Conservation (phyloP, 768 basidiomycete genomes). For the Albatrellus ellisii region DNA sequence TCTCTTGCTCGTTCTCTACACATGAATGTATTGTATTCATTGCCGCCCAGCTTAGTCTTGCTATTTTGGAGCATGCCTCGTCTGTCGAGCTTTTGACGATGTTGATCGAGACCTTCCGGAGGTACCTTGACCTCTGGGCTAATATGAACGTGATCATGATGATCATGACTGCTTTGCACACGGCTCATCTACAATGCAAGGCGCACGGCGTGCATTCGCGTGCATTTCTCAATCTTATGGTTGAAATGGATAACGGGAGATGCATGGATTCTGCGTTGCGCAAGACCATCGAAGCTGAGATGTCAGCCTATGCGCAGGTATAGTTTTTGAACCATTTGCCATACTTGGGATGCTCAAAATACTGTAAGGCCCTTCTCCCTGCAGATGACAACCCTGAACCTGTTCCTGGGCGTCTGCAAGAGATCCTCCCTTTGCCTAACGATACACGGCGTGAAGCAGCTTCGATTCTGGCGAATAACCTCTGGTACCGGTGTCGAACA, state of each 20-base stretch:
- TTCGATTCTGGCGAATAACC: slow-evolving; percentile 54
- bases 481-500: slow-evolving; percentile 76
- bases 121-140: slow-evolving; percentile 62
- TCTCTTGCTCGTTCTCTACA: too few relatives aligned
- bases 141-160: slow-evolving; percentile 52
- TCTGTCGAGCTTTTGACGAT: slow-evolving; percentile 41
- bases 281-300: slow-evolving; percentile 46
- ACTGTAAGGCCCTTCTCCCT: slow-evolving; percentile 27
- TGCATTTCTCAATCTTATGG: slow-evolving; percentile 44
- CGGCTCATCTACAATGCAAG: slow-evolving; percentile 51
- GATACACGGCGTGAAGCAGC: slow-evolving; percentile 48
- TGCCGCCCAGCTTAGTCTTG: slow-evolving; percentile 20
- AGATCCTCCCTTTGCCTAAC: slow-evolving; percentile 53
- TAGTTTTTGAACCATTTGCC: slow-evolving; percentile 12
- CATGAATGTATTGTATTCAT: too few relatives aligned
- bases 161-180: slow-evolving; percentile 47
- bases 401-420: slow-evolving; percentile 33
- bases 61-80: slow-evolving; percentile 37
- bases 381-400: slow-evolving; percentile 20
- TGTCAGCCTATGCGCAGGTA: slow-evolving; percentile 49
- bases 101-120: slow-evolving; percentile 59
- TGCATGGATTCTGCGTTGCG: slow-evolving; percentile 43
- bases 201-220: slow-evolving; percentile 53
- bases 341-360: background rate
- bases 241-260: slow-evolving; percentile 49